Evolutionary conservation across 2,329 filamentous ascomycete genomes (phyloP).

Genomic region (Diplodia corticola): DNA sequence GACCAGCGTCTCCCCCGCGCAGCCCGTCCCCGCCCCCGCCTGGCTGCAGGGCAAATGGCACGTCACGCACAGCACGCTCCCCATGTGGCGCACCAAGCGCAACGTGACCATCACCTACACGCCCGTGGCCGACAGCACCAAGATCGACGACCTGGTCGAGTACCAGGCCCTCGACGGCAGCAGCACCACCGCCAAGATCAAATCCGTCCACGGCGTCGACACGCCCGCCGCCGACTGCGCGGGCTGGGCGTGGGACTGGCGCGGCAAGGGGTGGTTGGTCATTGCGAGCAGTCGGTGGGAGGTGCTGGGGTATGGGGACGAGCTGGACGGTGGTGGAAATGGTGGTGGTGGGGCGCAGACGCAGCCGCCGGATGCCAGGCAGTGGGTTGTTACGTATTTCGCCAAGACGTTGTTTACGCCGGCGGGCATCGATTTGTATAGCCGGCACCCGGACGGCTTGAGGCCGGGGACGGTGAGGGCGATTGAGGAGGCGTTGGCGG

Average conservation of each 20-base stretch:
- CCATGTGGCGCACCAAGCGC: slow-evolving; percentile 76
- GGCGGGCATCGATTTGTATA: slow-evolving; percentile 78
- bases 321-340: not conserved
- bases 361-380: slow-evolving; percentile 29
- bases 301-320: slow-evolving; percentile 68
- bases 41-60: slow-evolving; percentile 39
- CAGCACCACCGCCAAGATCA: slow-evolving; percentile 62
- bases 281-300: slow-evolving; percentile 79
- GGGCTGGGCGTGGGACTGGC: slow-evolving; percentile 65
- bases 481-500: slow-evolving; percentile 58
- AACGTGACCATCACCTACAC: slow-evolving; percentile 81
- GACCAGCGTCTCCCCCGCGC: not conserved
- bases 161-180: slow-evolving; percentile 69
- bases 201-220: slow-evolving; percentile 28
- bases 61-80: slow-evolving; percentile 42
- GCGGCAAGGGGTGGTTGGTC: slow-evolving; percentile 72
- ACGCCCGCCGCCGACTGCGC: slow-evolving; percentile 18
- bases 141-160: slow-evolving; percentile 70
- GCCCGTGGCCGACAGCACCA: slow-evolving; percentile 43
- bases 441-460: slow-evolving; percentile 61
- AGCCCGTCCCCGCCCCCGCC: slow-evolving; percentile 38
- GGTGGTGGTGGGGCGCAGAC: slow-evolving; percentile 11
- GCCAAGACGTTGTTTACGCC: slow-evolving; percentile 80
- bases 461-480: slow-evolving; percentile 56
- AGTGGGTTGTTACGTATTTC: slow-evolving; percentile 83